phyloP scores from a whole-genome alignment of 495 filamentous ascomycete species.

The Hypoxylon fuscum region DNA sequence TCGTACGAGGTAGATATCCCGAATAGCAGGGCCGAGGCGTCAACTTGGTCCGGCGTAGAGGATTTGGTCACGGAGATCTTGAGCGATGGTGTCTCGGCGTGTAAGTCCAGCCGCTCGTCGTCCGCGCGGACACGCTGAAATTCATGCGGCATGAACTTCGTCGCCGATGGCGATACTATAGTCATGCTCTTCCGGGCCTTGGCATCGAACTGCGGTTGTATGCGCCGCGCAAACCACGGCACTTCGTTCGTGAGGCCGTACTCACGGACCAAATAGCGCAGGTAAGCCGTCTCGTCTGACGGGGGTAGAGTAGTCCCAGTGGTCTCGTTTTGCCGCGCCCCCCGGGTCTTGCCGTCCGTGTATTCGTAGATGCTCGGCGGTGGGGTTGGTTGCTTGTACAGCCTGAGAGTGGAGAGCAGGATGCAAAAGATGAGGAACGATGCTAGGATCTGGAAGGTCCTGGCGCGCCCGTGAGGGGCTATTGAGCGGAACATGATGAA shows the following conservation, averaged over 20 bases:
- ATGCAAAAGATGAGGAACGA: conserved; percentile 22
- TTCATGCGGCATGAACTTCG: conserved; percentile 25
- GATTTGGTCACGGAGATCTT: conserved; percentile 28
- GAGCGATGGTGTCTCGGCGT: conserved; percentile 7
- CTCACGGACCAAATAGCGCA: conserved; percentile 23
- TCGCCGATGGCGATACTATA: conserved; percentile 1
- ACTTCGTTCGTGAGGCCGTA: conserved; percentile 34
- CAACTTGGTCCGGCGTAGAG: conserved; percentile 34
- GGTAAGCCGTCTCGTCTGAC: conserved; percentile 35
- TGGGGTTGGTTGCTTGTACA: conserved; percentile 15
- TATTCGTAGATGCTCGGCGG: conserved; percentile 27
- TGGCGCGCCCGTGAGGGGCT: neutral
- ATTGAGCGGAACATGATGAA: conserved; percentile 12
- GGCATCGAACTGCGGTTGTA: conserved; percentile 10
- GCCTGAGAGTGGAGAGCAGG: conserved; percentile 25
- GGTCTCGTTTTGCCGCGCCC: conserved; percentile 21
- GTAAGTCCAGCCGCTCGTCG: conserved; percentile 23
- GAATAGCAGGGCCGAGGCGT: conserved; percentile 66
- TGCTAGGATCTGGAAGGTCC: conserved; percentile 9
- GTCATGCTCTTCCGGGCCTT: conserved; percentile 31
- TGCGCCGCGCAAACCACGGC: conserved; percentile 28
- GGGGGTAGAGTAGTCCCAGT: neutral
- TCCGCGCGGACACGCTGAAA: conserved; percentile 24
- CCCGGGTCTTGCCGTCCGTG: conserved; percentile 35
- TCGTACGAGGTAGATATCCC: conserved; percentile 66